phyloP scores from a whole-genome alignment of 257 asterid genomes.

The Solanum etuberosum region DNA sequence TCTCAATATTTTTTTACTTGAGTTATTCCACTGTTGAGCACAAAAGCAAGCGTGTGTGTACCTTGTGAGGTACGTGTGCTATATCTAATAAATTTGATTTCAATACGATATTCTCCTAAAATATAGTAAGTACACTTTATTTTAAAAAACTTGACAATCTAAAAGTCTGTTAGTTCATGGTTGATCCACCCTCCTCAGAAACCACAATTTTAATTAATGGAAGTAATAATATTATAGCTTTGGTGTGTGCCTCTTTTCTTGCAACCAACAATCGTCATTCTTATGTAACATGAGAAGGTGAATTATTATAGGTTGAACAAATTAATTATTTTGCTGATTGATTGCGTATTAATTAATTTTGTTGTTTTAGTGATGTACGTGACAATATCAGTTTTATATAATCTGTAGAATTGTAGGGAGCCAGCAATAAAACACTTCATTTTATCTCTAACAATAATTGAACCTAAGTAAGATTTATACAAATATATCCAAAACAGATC shows the following conservation, averaged over 20 bases:
- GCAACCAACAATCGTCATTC: not conserved
- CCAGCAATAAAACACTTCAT: not conserved
- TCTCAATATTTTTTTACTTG: fast-evolving
- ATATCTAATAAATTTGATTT: no score
- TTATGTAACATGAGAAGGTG: not conserved
- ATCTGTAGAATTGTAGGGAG: not conserved
- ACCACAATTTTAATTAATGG: not conserved
- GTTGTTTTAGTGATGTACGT: not conserved
- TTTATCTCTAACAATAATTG: not conserved
- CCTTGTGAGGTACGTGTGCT: not conserved
- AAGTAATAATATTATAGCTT: not conserved
- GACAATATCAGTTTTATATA: not conserved
- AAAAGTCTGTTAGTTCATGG: not conserved
- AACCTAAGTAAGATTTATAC: not conserved
- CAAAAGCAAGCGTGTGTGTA: not conserved
- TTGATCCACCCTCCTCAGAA: not conserved
- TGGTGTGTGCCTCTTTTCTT: not conserved
- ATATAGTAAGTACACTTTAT: not conserved
- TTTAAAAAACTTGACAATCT: not conserved
- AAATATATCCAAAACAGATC: not conserved
- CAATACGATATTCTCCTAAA: no score
- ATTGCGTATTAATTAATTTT: not conserved
- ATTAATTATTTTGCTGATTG: not conserved
- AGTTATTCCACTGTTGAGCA: fast-evolving
- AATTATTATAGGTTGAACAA: not conserved